Conservation (phyloP, 306 rosid species). For the Cucumis cinereus region DNA sequence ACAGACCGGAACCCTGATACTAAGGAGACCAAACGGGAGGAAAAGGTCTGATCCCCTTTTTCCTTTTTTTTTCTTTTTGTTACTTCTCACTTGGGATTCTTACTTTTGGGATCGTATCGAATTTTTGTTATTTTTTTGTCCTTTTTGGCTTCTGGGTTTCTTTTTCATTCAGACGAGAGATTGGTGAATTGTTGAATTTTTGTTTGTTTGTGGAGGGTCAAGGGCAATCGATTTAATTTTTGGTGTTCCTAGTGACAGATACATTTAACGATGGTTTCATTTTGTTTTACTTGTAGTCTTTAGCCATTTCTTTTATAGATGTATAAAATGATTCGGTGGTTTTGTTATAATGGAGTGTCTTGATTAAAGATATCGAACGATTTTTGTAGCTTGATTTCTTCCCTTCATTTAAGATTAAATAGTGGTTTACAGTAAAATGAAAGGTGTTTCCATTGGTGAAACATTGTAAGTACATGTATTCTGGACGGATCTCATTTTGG, state of each 20-base stretch:
- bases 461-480: not conserved
- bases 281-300: not conserved
- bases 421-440: not conserved
- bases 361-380: not conserved
- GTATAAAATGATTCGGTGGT: not conserved
- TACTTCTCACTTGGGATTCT: not conserved
- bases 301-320: not conserved
- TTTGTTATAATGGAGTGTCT: not conserved
- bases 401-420: not conserved
- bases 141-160: not conserved
- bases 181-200: not conserved
- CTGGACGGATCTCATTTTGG: not conserved
- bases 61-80: not conserved
- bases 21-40: slow-evolving; percentile 84
- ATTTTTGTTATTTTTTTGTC: not conserved
- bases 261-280: not conserved
- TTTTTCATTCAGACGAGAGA: not conserved
- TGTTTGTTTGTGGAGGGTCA: not conserved
- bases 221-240: too few species aligned
- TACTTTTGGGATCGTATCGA: not conserved
- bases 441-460: not conserved
- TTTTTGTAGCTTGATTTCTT: not conserved
- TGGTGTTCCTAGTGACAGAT: not conserved
- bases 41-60: slow-evolving; percentile 39
- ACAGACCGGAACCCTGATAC: slow-evolving; percentile 37